A percentile compares a stretch with the other conserved stretches of the same genome.
Evolutionary conservation across 208 protist species (phyloP).

Genomic region (Leishmania tropica): DNA sequence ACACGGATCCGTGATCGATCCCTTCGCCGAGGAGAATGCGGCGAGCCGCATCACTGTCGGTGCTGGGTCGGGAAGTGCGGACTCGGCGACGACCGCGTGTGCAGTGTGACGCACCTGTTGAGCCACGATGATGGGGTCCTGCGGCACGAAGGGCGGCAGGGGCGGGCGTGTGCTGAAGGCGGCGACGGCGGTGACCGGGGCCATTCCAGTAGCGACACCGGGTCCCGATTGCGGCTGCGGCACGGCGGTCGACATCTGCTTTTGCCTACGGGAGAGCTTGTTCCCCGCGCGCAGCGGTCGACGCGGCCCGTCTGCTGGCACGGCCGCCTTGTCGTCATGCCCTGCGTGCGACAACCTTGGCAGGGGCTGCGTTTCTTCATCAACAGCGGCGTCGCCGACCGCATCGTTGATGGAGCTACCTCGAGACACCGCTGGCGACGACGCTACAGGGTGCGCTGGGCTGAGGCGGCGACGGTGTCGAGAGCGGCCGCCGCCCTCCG

Average conservation of each 20-base stretch:
- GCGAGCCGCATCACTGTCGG: background rate
- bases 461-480: slow-evolving; percentile 6
- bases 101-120: background rate
- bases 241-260: too few relatives aligned
- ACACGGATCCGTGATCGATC: background rate
- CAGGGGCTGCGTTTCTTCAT: background rate
- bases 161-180: background rate
- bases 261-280: background rate
- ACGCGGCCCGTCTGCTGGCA: background rate
- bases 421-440: slow-evolving; percentile 3
- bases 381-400: background rate
- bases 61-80: background rate
- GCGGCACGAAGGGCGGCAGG: background rate
- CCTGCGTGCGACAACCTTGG: background rate
- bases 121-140: background rate
- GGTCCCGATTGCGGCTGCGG: background rate
- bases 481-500: background rate
- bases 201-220: background rate
- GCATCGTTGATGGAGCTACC: slow-evolving; percentile 3
- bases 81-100: background rate
- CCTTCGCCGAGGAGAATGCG: background rate
- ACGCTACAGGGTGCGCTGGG: slow-evolving; percentile 1
- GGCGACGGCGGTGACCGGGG: background rate
- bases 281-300: background rate
- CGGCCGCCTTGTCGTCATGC: background rate